phyloP scores from a whole-genome alignment of 2,329 filamentous ascomycete genomes.

The Amauroascus niger region DNA sequence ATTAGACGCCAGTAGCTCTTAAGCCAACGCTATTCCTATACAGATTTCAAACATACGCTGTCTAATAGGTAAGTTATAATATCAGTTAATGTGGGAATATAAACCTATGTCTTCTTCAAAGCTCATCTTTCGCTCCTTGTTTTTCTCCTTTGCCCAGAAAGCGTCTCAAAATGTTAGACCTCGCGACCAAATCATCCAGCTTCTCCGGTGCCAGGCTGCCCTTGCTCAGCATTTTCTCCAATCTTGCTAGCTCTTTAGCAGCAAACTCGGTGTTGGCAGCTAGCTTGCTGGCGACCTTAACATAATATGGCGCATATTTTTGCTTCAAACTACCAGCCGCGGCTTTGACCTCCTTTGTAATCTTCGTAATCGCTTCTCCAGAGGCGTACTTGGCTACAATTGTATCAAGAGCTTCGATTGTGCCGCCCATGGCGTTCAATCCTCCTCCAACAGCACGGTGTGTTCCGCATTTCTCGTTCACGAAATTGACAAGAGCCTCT shows the following conservation, averaged over 20 bases:
- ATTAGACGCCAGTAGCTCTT: neutral
- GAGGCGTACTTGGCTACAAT: constrained; percentile 61
- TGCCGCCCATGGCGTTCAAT: constrained; percentile 69
- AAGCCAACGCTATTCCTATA: neutral
- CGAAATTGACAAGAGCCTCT: constrained; percentile 62
- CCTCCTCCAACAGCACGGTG: constrained; percentile 73
- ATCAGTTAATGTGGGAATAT: neutral
- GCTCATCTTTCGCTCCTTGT: constrained; percentile 56
- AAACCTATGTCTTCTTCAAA: constrained; percentile 40
- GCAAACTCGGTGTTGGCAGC: constrained; percentile 66
- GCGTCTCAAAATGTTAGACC: constrained; percentile 77
- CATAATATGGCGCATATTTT: constrained; percentile 88
- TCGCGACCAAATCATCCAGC: constrained; percentile 74
- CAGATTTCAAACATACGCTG: neutral
- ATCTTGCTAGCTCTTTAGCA: constrained; percentile 71
- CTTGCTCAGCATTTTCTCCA: constrained; percentile 74
- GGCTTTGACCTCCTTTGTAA: constrained; percentile 62
- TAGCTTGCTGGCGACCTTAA: constrained; percentile 81
- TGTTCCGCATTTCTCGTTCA: constrained; percentile 84
- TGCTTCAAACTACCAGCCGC: constrained; percentile 58
- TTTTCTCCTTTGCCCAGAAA: constrained; percentile 57
- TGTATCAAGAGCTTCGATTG: constrained; percentile 65
- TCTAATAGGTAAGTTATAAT: neutral
- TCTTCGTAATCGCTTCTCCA: constrained; percentile 51
- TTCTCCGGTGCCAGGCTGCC: constrained; percentile 76